phyloP scores from a whole-genome alignment of 495 filamentous ascomycete genomes.

The Hypoxylon perforatum region DNA sequence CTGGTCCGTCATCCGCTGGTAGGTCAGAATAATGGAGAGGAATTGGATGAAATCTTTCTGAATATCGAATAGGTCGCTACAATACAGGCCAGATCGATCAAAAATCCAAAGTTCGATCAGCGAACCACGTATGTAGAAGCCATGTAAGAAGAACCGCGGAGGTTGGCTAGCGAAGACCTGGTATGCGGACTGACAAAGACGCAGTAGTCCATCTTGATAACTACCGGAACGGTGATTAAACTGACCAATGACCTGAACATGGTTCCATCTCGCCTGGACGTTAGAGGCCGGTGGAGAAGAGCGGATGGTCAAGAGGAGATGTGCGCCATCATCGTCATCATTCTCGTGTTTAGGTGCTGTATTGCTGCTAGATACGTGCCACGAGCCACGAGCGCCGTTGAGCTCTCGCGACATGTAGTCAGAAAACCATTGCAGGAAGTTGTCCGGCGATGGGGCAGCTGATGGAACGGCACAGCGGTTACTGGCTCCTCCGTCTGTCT shows the following conservation, averaged over 20 bases:
- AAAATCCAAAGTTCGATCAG: slow-evolving; percentile 55
- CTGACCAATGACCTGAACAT: slow-evolving; percentile 41
- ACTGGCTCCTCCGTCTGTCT: slow-evolving; percentile 21
- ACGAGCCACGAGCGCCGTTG: slow-evolving; percentile 39
- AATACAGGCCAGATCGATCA: slow-evolving; percentile 57
- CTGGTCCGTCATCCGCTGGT: slow-evolving; percentile 41
- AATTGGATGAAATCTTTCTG: slow-evolving; percentile 46
- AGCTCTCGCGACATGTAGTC: slow-evolving; percentile 32
- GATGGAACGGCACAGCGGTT: slow-evolving; percentile 28
- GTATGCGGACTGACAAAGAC: slow-evolving; percentile 40
- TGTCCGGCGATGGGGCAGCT: slow-evolving; percentile 26
- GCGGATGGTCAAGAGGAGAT: slow-evolving; percentile 34
- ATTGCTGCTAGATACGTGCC: slow-evolving; percentile 32
- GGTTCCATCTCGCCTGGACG: slow-evolving; percentile 35
- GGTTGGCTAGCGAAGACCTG: slow-evolving; percentile 42
- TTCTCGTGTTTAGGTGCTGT: slow-evolving; percentile 13
- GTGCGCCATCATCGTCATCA: slow-evolving; percentile 24
- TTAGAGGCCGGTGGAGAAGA: slow-evolving; percentile 22
- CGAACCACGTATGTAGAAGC: slow-evolving; percentile 50
- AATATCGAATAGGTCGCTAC: slow-evolving; percentile 52
- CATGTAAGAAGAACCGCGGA: slow-evolving; percentile 50
- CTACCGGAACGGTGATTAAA: slow-evolving; percentile 29
- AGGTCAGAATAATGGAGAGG: slow-evolving; percentile 42
- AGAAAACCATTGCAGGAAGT: slow-evolving; percentile 40
- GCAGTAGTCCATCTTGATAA: slow-evolving; percentile 42